Conservation (phyloP, 768 basidiomycete genomes). For the Mrakia blollopis region DNA sequence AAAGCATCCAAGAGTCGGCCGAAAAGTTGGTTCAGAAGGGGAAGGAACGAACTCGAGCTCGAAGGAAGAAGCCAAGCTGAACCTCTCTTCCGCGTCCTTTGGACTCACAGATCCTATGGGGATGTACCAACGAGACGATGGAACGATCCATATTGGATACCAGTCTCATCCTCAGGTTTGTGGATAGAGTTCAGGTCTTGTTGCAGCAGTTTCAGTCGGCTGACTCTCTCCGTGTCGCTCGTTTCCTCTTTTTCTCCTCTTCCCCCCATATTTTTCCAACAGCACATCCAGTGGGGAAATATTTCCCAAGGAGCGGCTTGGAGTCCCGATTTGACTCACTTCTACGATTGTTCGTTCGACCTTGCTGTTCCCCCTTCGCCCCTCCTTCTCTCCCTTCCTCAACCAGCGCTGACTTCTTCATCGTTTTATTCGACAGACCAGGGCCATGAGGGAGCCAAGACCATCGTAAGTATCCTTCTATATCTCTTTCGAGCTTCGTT, state of each 20-base stretch:
- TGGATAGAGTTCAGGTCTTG: neutral
- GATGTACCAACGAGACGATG: constrained; percentile 33
- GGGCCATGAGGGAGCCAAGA: constrained; percentile 29
- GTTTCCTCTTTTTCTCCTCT: neutral
- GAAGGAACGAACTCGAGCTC: neutral
- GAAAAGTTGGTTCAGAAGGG: neutral
- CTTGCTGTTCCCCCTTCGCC: neutral
- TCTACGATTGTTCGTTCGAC: neutral
- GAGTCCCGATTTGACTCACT: constrained; percentile 19
- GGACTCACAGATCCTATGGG: constrained; percentile 30
- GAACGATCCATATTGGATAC: constrained; percentile 35
- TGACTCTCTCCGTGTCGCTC: too few species aligned
- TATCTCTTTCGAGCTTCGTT: neutral
- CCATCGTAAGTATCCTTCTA: constrained; percentile 16
- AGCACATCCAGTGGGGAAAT: constrained; percentile 35
- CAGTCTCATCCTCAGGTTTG: constrained; percentile 34
- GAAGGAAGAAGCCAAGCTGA: neutral
- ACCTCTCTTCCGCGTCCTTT: neutral
- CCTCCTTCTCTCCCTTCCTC: neutral
- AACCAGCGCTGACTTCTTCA: neutral
- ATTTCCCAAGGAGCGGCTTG: constrained; percentile 26
- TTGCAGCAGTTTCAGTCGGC: neutral
- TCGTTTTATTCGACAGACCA: neutral
- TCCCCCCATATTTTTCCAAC: neutral
- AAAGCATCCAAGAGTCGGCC: too few species aligned